Conservation (phyloP, 768 basidiomycete genomes). For the Suillus fuscotomentosus region DNA sequence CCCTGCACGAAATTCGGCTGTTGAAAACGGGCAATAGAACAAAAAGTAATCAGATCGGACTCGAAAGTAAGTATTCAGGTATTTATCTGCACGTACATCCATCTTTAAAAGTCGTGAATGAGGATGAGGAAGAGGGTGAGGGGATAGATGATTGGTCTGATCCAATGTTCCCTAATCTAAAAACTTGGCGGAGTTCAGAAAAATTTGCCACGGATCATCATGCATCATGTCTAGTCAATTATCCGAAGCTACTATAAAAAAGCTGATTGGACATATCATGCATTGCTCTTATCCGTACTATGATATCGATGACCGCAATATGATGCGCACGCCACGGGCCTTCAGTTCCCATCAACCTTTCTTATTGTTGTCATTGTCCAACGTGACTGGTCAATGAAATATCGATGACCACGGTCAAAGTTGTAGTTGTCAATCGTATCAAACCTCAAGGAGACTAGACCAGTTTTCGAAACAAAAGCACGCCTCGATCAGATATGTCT, state of each 20-base stretch:
- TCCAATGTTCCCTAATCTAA: slow-evolving; percentile 33
- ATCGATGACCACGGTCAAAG: background rate
- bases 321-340: background rate
- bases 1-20: slow-evolving; percentile 76
- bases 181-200: slow-evolving; percentile 61
- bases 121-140: slow-evolving; percentile 28
- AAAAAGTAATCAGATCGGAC: slow-evolving; percentile 10
- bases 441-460: background rate
- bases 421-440: background rate
- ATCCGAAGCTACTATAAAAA: too few relatives aligned
- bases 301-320: background rate
- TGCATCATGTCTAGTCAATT: slow-evolving; percentile 1
- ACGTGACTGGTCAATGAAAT: background rate
- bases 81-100: slow-evolving; percentile 26
- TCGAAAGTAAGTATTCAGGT: background rate
- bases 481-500: background rate
- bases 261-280: too few relatives aligned
- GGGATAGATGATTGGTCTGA: slow-evolving; percentile 26
- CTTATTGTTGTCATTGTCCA: background rate
- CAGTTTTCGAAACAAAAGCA: background rate
- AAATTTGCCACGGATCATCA: slow-evolving; percentile 18
- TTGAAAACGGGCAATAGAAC: background rate
- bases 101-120: slow-evolving; percentile 22
- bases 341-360: background rate
- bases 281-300: too few relatives aligned